Evolutionary conservation across 106 monocot species (phyloP).

Genomic region (Gastrodia elata): DNA sequence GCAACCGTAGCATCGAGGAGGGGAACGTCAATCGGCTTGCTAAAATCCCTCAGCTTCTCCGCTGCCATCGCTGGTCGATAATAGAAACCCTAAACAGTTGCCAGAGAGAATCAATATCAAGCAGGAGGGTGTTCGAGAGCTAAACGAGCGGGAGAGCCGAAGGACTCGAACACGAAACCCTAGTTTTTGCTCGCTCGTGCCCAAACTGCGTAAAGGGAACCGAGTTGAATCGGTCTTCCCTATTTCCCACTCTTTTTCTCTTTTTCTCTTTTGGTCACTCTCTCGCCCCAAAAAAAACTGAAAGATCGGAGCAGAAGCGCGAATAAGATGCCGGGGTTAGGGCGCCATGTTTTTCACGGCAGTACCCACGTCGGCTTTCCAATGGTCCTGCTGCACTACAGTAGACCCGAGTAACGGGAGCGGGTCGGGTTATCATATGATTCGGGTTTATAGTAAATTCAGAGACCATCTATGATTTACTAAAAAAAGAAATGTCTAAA

Average conservation of each 20-base stretch:
- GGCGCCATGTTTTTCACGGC: background rate
- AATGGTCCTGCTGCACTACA: too few relatives aligned
- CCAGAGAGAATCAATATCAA: background rate
- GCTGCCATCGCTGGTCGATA: constrained; percentile 37
- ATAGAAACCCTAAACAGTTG: constrained; percentile 20
- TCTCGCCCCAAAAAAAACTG: background rate
- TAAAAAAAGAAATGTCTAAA: too few relatives aligned
- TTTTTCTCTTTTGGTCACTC: background rate
- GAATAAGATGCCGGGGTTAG: background rate
- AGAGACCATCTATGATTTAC: too few relatives aligned
- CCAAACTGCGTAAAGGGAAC: background rate
- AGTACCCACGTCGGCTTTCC: too few relatives aligned
- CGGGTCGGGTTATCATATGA: too few relatives aligned
- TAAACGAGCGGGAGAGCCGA: background rate
- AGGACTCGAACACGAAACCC: background rate
- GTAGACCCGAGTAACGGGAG: too few relatives aligned
- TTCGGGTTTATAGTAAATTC: too few relatives aligned
- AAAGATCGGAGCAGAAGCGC: too few relatives aligned
- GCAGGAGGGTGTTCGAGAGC: background rate
- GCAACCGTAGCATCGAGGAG: constrained; percentile 94
- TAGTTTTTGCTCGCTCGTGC: background rate
- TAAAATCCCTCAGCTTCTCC: constrained; percentile 67
- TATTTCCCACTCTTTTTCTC: background rate
- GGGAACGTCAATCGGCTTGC: constrained; percentile 91
- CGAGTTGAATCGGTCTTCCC: background rate